These are phyloP conservation scores for Eucalyptus albens DNA, from an alignment of 345 rosid species.

Conservation along the genomic window DNA sequence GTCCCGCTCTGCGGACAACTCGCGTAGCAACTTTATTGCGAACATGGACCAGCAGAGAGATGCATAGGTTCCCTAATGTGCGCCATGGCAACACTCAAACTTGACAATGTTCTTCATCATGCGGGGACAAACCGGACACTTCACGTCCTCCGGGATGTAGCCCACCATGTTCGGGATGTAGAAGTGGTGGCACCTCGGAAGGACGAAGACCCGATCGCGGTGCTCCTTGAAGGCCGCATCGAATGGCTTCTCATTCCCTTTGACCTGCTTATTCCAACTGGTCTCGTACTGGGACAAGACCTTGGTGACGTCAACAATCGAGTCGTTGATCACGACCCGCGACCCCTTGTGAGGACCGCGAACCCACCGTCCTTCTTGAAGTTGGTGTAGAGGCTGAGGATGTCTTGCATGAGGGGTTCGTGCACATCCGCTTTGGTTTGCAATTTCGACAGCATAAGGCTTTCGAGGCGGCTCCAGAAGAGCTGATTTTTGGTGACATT, in stretches of 20 bases:
- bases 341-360: background rate
- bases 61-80: background rate
- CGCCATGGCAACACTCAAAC: conserved; percentile 1
- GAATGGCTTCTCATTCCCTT: background rate
- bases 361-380: background rate
- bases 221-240: background rate
- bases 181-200: background rate
- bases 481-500: background rate
- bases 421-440: background rate
- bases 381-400: background rate
- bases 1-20: background rate
- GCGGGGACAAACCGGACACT: background rate
- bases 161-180: background rate
- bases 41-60: background rate
- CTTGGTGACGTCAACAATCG: background rate
- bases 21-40: background rate
- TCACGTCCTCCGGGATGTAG: background rate
- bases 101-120: background rate
- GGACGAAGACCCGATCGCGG: background rate
- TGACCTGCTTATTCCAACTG: background rate
- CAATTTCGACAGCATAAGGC: background rate
- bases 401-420: background rate
- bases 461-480: background rate
- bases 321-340: background rate
- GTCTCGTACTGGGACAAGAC: background rate